Evolutionary conservation across 1,139 yeast species (phyloP), one percentile per base, ranked within the genome.

Genomic region (Sugiyamaella grinbergsii): DNA sequence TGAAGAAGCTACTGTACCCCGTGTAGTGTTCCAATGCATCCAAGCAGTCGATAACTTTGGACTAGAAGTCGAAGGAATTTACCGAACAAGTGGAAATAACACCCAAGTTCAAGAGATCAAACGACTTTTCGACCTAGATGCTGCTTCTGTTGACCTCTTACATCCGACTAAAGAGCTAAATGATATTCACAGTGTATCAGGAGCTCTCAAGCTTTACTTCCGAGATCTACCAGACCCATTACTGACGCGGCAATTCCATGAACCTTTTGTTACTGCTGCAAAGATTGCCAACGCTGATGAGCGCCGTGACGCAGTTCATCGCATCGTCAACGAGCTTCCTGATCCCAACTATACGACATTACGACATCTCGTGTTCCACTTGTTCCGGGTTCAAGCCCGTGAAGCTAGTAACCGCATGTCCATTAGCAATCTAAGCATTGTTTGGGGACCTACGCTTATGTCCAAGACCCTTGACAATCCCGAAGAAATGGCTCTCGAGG

Each of bases 301-400:
- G 40, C 74, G 85, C 58, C 75, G 81, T 48, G 90, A 89, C 61
- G 85, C 84, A 56, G 75, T 93, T 61, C 98, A 93, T 68, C 89
- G 89, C 47, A 78, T 88, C 53, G 88, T 93, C 42, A 93, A 85
- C 70, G 86, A 86, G 59, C 76, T 93, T 50, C 97, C 98, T 0
- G 98, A 93, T 69, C 94, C 96, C 1, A 90, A 94, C 52, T 93
- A 93, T 68, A 90, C 95, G 73, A 91, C 98, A 0, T 75, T 93
- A 59, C 75, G 98, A 60, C 81, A 89, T 34, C 73, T 93, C 57
- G 74, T 90, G 3, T 88, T 91, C 75, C 98, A 93, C 67, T 77
- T 93, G 58, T 83, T 85, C 59, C 79, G 84, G 49, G 84, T 93
- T 6, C 82, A 85, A 28, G 77, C 79, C 22, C 77, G 82, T 54